Evolutionary conservation across 441 rosid genomes (phyloP), one percentile per base, ranked within the genome.

Genomic region (Adansonia gregorii): DNA sequence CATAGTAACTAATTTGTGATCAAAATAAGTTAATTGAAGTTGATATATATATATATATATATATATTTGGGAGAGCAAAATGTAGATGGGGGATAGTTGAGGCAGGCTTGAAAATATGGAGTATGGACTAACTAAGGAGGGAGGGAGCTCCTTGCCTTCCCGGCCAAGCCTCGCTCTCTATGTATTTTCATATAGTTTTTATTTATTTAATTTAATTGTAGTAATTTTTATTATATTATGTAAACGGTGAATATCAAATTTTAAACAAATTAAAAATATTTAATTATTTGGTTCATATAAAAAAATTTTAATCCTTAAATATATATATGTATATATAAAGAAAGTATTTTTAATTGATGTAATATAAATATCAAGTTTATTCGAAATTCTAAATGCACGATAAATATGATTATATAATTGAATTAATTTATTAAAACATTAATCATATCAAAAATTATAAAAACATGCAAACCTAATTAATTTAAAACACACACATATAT

Each of bases 81-180:
- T 74, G 59, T 45, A 65, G 77, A 79, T 74, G 76, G 73, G 75
- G 35, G 74, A 76, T 82, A 0, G 90, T 79, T 87, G 86, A 72
- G 89, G 84, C 78, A 82, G 88, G 87, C 90, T 77, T 81, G 88
- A 87, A 86, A 79, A 74, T 10, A 7, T 8, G 51, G 14, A n/a
- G 12, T 22, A 22, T 8, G 27, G 27, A 3, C 12, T 52, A 14
- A 24, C 11, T 24, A 24, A 24, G 14, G 1, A 61, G 20, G 41
- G 10, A 20, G 80, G 67, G 22, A 51, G 9, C 45, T 74, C 12
- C 15, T 51, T 27, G 39, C 39, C 55, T 64, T 63, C 58, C 19
- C 43, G 4, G 0, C 51, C 67, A 54, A 73, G 73, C 19, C 54
- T 68, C n/a, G 24, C 61, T 56, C 2, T 45, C 8, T 45, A 45